Percentiles rank a stretch among this genome's conserved stretches.
phyloP scores from a whole-genome alignment of 2,329 filamentous ascomycete genomes.

The Talaromyces amestolkiae region DNA sequence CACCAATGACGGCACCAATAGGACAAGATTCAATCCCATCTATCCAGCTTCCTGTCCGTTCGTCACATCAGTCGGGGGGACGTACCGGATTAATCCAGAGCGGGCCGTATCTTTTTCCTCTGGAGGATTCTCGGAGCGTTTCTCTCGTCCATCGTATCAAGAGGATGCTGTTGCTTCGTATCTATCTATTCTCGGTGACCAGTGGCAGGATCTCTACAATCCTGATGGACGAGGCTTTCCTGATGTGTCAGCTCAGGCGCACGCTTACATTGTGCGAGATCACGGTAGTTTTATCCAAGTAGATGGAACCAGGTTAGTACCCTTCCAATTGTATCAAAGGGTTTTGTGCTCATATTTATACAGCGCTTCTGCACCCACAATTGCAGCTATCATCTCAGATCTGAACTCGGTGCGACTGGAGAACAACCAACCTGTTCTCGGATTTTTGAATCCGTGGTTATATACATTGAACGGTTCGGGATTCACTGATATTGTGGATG shows the following conservation, averaged over 20 bases:
- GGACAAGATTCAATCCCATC: conserved; percentile 51
- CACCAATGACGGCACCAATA: conserved; percentile 55
- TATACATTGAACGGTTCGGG: conserved; percentile 48
- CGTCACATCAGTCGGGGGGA: conserved; percentile 62
- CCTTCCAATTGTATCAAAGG: background rate
- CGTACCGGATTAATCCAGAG: conserved; percentile 54
- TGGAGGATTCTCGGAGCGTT: conserved; percentile 48
- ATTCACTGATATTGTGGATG: conserved; percentile 51
- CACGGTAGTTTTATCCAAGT: conserved; percentile 38
- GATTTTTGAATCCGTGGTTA: conserved; percentile 63
- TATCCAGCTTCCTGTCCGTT: conserved; percentile 62
- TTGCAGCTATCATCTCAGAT: conserved; percentile 62
- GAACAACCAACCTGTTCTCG: conserved; percentile 53
- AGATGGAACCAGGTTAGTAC: conserved; percentile 47
- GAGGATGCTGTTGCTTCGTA: conserved; percentile 45
- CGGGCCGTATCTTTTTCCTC: conserved; percentile 54
- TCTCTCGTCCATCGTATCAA: conserved; percentile 52
- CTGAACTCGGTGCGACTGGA: conserved; percentile 63
- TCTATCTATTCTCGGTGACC: conserved; percentile 40
- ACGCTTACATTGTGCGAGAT: conserved; percentile 41
- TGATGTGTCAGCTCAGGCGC: conserved; percentile 60
- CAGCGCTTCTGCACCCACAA: conserved; percentile 59
- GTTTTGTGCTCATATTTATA: conserved; percentile 7
- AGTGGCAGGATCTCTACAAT: conserved; percentile 50
- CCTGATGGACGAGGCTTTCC: conserved; percentile 58